Evolutionary conservation across 192 early-diverging fungal species (phyloP).

Genomic region (Podila verticillata): DNA sequence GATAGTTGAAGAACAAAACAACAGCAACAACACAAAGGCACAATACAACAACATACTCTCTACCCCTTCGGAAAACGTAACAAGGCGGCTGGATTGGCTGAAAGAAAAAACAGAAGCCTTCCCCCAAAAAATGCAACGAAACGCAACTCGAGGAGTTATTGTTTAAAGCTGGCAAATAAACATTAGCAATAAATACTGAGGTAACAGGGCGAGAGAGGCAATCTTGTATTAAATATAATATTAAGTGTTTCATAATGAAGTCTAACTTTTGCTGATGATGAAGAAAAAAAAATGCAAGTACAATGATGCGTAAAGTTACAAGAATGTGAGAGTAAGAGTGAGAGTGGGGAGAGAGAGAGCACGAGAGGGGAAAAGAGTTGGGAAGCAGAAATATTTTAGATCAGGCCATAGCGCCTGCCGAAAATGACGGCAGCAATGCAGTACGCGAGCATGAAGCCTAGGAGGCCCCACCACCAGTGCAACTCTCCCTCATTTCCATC

Average conservation of each 20-base stretch:
- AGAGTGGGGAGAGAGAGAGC: no score
- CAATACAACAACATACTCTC: neutral
- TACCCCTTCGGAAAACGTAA: no score
- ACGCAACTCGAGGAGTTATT: no score
- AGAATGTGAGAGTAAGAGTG: no score
- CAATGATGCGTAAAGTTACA: neutral
- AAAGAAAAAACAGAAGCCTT: no score
- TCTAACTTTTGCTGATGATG: neutral
- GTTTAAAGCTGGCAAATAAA: no score
- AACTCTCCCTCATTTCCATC: constrained; percentile 41
- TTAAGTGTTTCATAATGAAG: no score
- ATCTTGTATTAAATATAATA: no score
- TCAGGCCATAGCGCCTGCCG: constrained; percentile 43
- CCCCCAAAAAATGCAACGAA: constrained; percentile 6
- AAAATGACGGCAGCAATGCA: constrained; percentile 27
- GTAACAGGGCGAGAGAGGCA: no score
- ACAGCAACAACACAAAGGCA: neutral
- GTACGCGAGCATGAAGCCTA: constrained; percentile 22
- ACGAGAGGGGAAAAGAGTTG: neutral
- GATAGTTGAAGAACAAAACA: neutral
- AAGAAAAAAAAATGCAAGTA: neutral
- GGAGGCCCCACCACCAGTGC: constrained; percentile 29
- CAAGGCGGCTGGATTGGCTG: no score
- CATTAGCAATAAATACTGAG: no score
- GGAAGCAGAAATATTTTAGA: constrained; percentile 3